Conservation (phyloP, 257 asterid species). For the Solanum chiquidenum region DNA sequence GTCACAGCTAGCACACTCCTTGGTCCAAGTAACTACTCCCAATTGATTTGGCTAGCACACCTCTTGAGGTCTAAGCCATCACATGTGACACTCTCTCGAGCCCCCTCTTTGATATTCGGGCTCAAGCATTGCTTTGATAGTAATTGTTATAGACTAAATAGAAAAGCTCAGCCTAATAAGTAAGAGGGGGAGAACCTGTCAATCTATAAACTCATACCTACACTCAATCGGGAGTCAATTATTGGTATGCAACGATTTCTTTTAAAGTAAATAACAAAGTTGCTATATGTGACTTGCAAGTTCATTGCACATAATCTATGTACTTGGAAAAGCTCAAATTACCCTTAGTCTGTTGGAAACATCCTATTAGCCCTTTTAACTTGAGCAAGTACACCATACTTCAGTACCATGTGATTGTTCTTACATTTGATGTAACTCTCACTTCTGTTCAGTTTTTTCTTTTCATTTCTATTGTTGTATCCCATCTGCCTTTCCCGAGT, state of each 20-base stretch:
- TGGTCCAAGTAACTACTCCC: neutral
- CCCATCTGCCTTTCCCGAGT: slow-evolving; percentile 4
- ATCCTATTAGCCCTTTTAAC: neutral
- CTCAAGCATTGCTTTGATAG: neutral
- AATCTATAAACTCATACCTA: neutral
- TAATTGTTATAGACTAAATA: neutral
- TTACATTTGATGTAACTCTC: neutral
- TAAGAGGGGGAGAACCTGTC: neutral
- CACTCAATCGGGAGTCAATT: neutral
- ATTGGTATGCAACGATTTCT: neutral
- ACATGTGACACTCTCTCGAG: neutral
- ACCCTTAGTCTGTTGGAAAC: neutral
- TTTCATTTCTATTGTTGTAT: neutral
- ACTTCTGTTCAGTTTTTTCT: neutral
- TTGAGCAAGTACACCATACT: neutral
- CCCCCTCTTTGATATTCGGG: neutral
- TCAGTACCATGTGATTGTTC: neutral
- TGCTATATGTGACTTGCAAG: neutral
- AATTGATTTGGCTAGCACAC: neutral
- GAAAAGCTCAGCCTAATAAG: neutral
- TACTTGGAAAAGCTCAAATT: neutral
- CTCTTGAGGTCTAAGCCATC: neutral
- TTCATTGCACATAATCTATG: neutral
- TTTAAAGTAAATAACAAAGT: neutral
- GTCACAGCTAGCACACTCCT: neutral